Conservation (phyloP, 768 basidiomycete species). For the Punctularia strigosozonata region DNA sequence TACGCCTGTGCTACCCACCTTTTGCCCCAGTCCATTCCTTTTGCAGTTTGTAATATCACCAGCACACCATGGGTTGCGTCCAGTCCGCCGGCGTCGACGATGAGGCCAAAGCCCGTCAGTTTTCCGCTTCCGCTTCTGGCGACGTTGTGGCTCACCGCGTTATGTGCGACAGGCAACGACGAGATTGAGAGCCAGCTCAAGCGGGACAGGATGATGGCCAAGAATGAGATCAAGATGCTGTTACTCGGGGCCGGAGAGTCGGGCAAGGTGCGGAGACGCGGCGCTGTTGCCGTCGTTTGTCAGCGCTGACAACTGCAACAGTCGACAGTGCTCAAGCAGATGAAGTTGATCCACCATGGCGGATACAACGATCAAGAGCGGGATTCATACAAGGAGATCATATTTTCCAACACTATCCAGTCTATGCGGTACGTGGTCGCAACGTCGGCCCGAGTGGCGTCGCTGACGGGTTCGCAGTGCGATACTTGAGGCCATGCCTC, state of each 20-base stretch:
- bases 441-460: constrained; percentile 4
- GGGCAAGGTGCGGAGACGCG: constrained; percentile 63
- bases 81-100: constrained; percentile 62
- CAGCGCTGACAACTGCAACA: constrained; percentile 14
- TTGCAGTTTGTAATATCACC: too few relatives aligned
- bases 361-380: constrained; percentile 83
- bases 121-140: constrained; percentile 1
- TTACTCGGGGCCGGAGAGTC: constrained; percentile 94
- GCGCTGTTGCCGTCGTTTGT: neutral
- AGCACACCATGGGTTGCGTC: constrained; percentile 64
- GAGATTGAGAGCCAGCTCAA: constrained; percentile 91
- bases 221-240: constrained; percentile 96
- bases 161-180: constrained; percentile 66
- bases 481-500: constrained; percentile 86
- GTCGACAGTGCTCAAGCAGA: constrained; percentile 92
- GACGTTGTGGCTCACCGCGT: neutral
- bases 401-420: constrained; percentile 87
- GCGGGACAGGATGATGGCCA: constrained; percentile 76
- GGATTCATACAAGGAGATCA: constrained; percentile 92
- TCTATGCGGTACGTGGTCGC: constrained; percentile 73
- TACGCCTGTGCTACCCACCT: constrained; percentile 5
- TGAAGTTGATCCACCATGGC: constrained; percentile 93
- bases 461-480: constrained; percentile 32
- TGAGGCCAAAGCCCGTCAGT: constrained; percentile 77
- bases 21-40: constrained; percentile 5